phyloP scores from a whole-genome alignment of 495 filamentous ascomycete genomes.

The Hypoxylon subgilvum region DNA sequence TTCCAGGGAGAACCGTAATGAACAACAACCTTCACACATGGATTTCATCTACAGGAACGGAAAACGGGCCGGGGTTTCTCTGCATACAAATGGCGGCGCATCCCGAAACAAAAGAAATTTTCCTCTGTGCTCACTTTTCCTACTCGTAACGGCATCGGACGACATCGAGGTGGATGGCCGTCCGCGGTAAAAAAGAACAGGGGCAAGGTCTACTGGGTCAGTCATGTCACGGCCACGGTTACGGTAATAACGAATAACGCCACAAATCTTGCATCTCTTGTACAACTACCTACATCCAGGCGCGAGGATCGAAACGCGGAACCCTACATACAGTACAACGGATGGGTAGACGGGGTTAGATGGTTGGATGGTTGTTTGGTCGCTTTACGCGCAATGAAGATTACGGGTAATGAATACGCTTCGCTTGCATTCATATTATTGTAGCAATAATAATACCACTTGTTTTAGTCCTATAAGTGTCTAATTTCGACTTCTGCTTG shows the following conservation, averaged over 20 bases:
- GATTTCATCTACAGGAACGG: slow-evolving; percentile 11
- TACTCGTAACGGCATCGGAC: too few relatives aligned
- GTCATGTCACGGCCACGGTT: too few relatives aligned
- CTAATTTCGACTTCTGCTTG: too few relatives aligned
- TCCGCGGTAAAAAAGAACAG: slow-evolving; percentile 1
- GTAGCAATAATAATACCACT: neutral
- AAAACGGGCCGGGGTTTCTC: neutral
- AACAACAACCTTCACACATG: slow-evolving; percentile 19
- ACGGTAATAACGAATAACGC: neutral
- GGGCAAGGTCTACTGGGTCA: neutral
- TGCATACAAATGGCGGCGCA: slow-evolving; percentile 1
- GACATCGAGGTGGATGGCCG: too few relatives aligned
- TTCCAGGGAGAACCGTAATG: neutral
- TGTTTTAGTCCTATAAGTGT: neutral
- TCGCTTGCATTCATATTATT: slow-evolving; percentile 1
- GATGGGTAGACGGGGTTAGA: too few relatives aligned
- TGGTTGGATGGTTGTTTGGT: too few relatives aligned
- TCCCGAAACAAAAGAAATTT: too few relatives aligned
- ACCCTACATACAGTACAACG: too few relatives aligned
- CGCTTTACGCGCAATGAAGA: slow-evolving; percentile 12
- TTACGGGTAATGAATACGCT: neutral
- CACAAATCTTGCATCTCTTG: slow-evolving; percentile 13
- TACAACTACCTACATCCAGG: neutral
- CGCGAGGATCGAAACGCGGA: too few relatives aligned
- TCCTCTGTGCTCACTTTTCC: too few relatives aligned